Percentiles rank a stretch among this genome's conserved stretches.
Evolutionary conservation across 2,329 filamentous ascomycete species (phyloP).

Genomic region (Colletotrichum karsti): DNA sequence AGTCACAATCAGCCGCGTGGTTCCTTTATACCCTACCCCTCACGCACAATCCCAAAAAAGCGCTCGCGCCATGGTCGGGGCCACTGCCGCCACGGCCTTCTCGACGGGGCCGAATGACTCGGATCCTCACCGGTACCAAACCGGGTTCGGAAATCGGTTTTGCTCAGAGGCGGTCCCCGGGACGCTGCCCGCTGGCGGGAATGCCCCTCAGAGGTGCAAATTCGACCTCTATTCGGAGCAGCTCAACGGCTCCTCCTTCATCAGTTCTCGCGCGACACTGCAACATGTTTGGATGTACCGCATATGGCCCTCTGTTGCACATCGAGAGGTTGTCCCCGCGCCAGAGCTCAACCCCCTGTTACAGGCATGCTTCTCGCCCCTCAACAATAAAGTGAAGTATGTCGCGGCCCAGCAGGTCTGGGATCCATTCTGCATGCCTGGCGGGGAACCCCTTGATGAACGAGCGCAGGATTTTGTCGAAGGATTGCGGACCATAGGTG

Average conservation of each 20-base stretch:
- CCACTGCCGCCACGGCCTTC: slow-evolving; percentile 32
- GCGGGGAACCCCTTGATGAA: neutral
- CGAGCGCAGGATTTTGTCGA: neutral
- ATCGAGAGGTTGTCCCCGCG: slow-evolving; percentile 31
- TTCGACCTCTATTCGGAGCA: slow-evolving; percentile 54
- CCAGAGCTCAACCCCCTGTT: slow-evolving; percentile 25
- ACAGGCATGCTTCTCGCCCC: slow-evolving; percentile 32
- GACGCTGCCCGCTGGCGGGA: slow-evolving; percentile 53
- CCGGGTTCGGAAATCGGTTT: slow-evolving; percentile 63
- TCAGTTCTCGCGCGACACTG: slow-evolving; percentile 37
- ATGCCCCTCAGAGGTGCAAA: slow-evolving; percentile 51
- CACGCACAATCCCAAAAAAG: neutral
- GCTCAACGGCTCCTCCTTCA: slow-evolving; percentile 51
- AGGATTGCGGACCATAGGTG: neutral
- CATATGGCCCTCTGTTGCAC: slow-evolving; percentile 42
- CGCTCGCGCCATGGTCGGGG: slow-evolving; percentile 21
- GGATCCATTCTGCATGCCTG: slow-evolving; percentile 44
- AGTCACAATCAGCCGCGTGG: neutral
- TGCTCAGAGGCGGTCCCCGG: slow-evolving; percentile 53
- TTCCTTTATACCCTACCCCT: neutral
- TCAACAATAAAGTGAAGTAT: slow-evolving; percentile 53
- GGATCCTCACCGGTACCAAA: slow-evolving; percentile 62
- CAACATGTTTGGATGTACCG: slow-evolving; percentile 45
- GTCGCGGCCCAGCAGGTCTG: slow-evolving; percentile 56
- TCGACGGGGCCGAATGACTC: slow-evolving; percentile 31